Evolutionary conservation across 1,139 yeast genomes (phyloP).

Genomic region (Diutina pseudorugosa): DNA sequence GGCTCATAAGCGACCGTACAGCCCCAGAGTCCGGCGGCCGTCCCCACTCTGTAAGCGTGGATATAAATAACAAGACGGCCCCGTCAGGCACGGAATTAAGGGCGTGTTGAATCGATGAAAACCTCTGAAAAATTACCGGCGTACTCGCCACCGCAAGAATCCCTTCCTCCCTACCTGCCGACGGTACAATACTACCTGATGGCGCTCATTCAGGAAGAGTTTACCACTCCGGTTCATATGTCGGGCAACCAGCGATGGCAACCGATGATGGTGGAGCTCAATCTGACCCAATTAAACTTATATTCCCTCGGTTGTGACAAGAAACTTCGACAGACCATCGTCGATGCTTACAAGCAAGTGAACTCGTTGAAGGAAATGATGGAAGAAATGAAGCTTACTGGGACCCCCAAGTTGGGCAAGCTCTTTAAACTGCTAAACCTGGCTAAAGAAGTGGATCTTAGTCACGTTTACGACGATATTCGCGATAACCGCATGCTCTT

Average conservation of each 20-base stretch:
- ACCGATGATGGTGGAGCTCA: constrained; percentile 39
- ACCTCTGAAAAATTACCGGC: neutral
- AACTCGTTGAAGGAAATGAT: constrained; percentile 14
- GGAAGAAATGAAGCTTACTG: neutral
- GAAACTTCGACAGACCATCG: constrained; percentile 14
- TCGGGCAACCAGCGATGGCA: neutral
- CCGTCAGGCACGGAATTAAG: neutral
- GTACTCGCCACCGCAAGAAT: neutral
- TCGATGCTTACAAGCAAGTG: constrained; percentile 18
- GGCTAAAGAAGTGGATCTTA: neutral
- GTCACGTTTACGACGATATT: constrained; percentile 11
- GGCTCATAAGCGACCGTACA: neutral
- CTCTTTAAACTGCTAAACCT: constrained; percentile 8
- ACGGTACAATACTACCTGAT: neutral
- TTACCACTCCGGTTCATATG: constrained; percentile 1
- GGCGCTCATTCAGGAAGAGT: constrained; percentile 2
- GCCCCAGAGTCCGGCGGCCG: neutral
- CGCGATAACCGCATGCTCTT: constrained; percentile 23
- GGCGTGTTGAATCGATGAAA: neutral
- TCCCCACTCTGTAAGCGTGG: neutral
- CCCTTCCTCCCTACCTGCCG: neutral
- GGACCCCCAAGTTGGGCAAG: constrained; percentile 8
- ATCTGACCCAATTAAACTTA: constrained; percentile 44
- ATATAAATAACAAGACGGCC: neutral
- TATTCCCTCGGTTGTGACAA: constrained; percentile 19